Conservation (phyloP, 139 green algal species). For the Eudorina sp. region DNA sequence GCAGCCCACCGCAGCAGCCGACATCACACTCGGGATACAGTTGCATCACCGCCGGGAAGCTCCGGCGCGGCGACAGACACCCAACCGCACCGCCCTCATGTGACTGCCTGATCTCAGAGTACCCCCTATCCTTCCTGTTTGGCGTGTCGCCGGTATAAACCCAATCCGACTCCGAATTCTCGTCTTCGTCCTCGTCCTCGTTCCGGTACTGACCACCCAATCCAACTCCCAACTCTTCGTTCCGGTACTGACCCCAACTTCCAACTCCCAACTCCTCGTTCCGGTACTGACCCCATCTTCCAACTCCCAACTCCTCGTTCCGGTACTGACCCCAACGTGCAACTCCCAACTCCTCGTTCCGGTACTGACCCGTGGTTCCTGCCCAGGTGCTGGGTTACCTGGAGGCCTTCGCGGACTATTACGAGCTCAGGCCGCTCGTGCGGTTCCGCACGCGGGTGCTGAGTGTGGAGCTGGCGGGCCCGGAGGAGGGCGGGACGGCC, state of each 20-base stretch:
- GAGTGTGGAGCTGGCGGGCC: neutral
- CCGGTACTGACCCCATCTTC: neutral
- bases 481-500: neutral
- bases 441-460: conserved; percentile 61
- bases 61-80: too few species aligned
- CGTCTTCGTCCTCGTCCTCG: too few species aligned
- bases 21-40: too few species aligned
- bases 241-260: neutral
- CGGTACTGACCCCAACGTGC: neutral
- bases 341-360: neutral
- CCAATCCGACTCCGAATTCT: too few species aligned
- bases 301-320: neutral
- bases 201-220: too few species aligned
- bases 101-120: too few species aligned
- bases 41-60: too few species aligned
- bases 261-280: neutral
- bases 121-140: too few species aligned
- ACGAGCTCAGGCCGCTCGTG: conserved; percentile 56
- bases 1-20: too few species aligned
- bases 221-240: neutral
- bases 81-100: too few species aligned
- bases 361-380: too few species aligned
- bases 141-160: too few species aligned
- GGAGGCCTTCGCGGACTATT: conserved; percentile 66
- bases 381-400: conserved; percentile 73